A percentile compares a stretch with the other conserved stretches of the same genome.
Conservation (phyloP, 202 grass and related monocot species). For the Sporobolus alterniflorus region DNA sequence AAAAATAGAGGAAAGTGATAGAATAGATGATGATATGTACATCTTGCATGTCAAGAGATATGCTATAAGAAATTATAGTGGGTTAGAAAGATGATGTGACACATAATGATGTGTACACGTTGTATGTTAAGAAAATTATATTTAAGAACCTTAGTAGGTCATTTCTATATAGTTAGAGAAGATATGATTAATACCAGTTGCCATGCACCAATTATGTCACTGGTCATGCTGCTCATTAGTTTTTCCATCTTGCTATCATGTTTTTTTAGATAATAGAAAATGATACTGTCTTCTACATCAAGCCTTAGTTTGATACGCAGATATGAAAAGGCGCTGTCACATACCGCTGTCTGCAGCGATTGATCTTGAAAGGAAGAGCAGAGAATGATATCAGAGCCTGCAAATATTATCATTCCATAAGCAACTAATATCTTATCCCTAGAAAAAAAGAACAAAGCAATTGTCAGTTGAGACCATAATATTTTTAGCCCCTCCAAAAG, state of each 20-base stretch:
- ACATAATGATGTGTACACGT: too few species aligned
- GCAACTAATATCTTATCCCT: conserved; percentile 57
- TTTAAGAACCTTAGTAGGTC: too few species aligned
- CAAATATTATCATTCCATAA: conserved; percentile 62
- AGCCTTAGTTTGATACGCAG: neutral
- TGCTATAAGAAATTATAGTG: too few species aligned
- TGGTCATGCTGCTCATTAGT: neutral
- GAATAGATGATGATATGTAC: too few species aligned
- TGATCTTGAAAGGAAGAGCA: conserved; percentile 63
- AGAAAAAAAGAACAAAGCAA: conserved; percentile 11
- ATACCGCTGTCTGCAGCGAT: conserved; percentile 55
- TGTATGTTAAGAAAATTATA: too few species aligned
- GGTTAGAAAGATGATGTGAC: too few species aligned
- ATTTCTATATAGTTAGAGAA: too few species aligned
- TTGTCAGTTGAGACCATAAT: neutral
- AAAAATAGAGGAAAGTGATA: too few species aligned
- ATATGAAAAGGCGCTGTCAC: conserved; percentile 1
- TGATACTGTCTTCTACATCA: neutral
- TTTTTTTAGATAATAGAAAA: neutral
- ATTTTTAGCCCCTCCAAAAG: neutral
- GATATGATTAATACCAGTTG: too few species aligned
- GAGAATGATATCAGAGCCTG: conserved; percentile 60
- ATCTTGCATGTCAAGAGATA: too few species aligned
- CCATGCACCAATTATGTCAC: neutral
- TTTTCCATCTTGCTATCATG: neutral